Base-by-base conservation (phyloP, 2,329 filamentous ascomycete species). In the Penicillium sp. region DNA sequence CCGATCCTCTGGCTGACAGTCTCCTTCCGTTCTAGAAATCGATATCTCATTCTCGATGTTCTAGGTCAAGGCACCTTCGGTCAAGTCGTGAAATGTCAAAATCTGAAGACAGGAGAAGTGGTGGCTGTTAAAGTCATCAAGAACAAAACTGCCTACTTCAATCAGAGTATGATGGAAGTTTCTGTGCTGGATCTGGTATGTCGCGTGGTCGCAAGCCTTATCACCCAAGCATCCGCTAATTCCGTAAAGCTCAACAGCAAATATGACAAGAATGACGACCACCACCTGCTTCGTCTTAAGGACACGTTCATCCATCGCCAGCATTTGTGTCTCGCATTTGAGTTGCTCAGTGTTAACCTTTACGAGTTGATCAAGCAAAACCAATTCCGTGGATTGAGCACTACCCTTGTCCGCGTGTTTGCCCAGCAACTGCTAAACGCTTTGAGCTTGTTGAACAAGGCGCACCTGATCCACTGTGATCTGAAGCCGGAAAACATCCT, bases 161-260 rank as follows among this genome's bases (percentile, higher is more conserved):
- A 99, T 71, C 94, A 99, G 75, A 97, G 94, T 74, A 99, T 99
- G 94, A 99, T 99, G 94, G 94, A 99, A 72, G 94, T 99, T 30
- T 99, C 94, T 1, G 94, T 99, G 23, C 81, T 99, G 54, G 94
- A 99, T 74, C 72, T 99, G 81, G 91, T 95, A 81, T 52, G 23
- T 40, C 7, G 14, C 19, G 54, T 84, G 64, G 49, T 19, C 29
- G n/a, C 34, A 50, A 29, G 18, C 11, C 50, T 14, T 13, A 3
- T 23, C 19, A 19, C 34, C 46, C 53, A 35, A 49, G 39, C 32
- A 1, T 34, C 23, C 53, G 30, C 61, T 74, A 45, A 73, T 45
- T 46, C 19, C n/a, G 52, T 44, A 42, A 65, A 94, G 90, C 84
- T 99, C 68, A 99, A 99, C 73, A 96, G 91, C 61, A 96, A 97